Percentiles rank a stretch among this genome's conserved stretches.
phyloP scores from a whole-genome alignment of 164 flowering plant species.

The Warburgia ugandensis region DNA sequence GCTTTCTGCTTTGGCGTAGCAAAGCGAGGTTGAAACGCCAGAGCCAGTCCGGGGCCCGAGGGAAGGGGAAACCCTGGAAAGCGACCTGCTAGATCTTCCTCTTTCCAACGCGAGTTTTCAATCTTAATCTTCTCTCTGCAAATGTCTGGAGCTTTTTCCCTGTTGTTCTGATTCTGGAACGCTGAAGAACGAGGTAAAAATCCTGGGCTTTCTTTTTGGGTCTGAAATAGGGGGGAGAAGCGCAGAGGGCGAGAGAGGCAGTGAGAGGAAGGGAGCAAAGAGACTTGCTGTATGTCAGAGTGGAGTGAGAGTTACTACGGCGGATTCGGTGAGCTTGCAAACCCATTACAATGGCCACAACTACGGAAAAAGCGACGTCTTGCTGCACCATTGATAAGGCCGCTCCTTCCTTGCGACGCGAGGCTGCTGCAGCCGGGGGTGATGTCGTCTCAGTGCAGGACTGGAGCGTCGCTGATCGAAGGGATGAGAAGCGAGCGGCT shows the following conservation, averaged over 20 bases:
- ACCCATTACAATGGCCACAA: constrained; percentile 92
- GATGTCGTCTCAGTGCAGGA: constrained; percentile 25
- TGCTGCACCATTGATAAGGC: constrained; percentile 4
- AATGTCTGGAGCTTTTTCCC: too few relatives aligned
- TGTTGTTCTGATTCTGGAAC: too few relatives aligned
- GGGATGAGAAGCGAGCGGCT: constrained; percentile 29
- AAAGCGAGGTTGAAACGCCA: too few relatives aligned
- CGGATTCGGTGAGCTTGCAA: constrained; percentile 65
- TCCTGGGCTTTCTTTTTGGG: not conserved
- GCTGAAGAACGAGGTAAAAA: too few relatives aligned
- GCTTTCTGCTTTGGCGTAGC: too few relatives aligned
- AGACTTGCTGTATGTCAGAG: constrained; percentile 80
- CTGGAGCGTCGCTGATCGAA: constrained; percentile 30
- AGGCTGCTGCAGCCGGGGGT: constrained; percentile 12
- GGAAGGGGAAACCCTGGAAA: too few relatives aligned
- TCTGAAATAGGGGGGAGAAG: not conserved
- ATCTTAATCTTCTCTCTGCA: too few relatives aligned
- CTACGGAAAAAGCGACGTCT: constrained; percentile 78
- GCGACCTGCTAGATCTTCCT: too few relatives aligned
- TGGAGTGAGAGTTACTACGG: constrained; percentile 39
- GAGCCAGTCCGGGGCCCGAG: too few relatives aligned
- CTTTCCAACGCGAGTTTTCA: too few relatives aligned
- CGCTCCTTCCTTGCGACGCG: constrained; percentile 6
- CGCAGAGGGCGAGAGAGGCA: constrained; percentile 6
- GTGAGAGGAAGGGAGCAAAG: constrained; percentile 5